Base-by-base conservation (phyloP, 768 basidiomycete genomes). In the Boletus patriciae region DNA sequence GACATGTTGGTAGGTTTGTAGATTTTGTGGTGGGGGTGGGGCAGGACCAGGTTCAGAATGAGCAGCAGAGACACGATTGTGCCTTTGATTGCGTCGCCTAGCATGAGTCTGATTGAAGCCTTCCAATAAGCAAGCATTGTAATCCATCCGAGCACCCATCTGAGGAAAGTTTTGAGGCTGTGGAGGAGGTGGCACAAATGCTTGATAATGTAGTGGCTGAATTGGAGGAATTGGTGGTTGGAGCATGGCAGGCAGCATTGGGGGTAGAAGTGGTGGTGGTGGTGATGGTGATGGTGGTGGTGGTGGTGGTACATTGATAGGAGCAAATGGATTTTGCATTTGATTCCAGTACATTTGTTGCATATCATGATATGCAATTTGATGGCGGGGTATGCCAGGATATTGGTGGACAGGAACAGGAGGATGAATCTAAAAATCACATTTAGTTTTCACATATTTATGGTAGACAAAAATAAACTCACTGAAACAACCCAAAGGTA, bases 321-420 rank as follows among this genome's bases (percentile, higher is more conserved):
- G 21, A 33, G 25, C 4, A 11, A 29, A 31, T 1, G 31, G 3
- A 46, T 46, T 34, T 4, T 29, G 15, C 3, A 31, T 33, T 2
- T 9, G 5, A 1, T 36, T 19, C 3, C 31, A 2, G 4, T 42
- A 23, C 1, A 50, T 23, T 12, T 4, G 2, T 47, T 54, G 52
- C 23, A 34, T 23, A 1, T 55, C 7, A 48, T 58, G 25, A 43
- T 57, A 27, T 18, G 38, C 52, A 55, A 58, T 55, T 15, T 12
- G 16, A 49, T 55, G 12, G 0, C 3, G 2, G 0, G 46, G 46
- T 23, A 58, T 46, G 0, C 23, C 46, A 54, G 56, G 27, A 55
- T 54, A 57, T 43, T 57, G 52, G 10, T 46, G 1, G 6, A 57
- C 19, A 6, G 33, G 46, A 18, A 57, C 52, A 54, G 51, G 40